phyloP scores from a whole-genome alignment of 2,329 filamentous ascomycete species.

The Chaetomium olivaceum region DNA sequence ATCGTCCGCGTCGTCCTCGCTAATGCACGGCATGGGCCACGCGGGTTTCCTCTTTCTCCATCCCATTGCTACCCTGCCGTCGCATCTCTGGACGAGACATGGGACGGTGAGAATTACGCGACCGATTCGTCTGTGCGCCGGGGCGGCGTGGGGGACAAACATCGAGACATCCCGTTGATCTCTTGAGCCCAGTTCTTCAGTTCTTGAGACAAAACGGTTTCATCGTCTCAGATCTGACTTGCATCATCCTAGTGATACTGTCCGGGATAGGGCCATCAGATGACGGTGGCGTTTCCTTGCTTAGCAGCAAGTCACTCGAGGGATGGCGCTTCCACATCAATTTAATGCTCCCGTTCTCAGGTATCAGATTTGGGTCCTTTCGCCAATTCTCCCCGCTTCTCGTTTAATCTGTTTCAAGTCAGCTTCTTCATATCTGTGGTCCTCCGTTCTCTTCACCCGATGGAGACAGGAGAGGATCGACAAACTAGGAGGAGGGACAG shows the following conservation, averaged over 20 bases:
- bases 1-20: background rate
- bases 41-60: slow-evolving; percentile 4
- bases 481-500: background rate
- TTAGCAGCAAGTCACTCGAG: background rate
- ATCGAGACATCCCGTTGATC: background rate
- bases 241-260: background rate
- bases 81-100: background rate
- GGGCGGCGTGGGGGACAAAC: slow-evolving; percentile 15
- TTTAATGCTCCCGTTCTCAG: background rate
- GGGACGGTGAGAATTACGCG: slow-evolving; percentile 16
- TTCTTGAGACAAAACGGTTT: background rate
- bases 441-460: background rate
- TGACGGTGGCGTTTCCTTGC: background rate
- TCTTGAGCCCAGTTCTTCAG: background rate
- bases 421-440: background rate
- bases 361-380: background rate
- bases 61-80: slow-evolving; percentile 6
- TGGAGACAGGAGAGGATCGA: background rate
- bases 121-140: slow-evolving; percentile 10
- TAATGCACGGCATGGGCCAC: slow-evolving; percentile 1
- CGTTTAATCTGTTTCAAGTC: background rate
- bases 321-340: background rate
- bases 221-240: background rate
- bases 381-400: background rate
- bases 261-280: background rate